Conservation (phyloP, 1,139 yeast genomes). For the Candida freyschussii region DNA sequence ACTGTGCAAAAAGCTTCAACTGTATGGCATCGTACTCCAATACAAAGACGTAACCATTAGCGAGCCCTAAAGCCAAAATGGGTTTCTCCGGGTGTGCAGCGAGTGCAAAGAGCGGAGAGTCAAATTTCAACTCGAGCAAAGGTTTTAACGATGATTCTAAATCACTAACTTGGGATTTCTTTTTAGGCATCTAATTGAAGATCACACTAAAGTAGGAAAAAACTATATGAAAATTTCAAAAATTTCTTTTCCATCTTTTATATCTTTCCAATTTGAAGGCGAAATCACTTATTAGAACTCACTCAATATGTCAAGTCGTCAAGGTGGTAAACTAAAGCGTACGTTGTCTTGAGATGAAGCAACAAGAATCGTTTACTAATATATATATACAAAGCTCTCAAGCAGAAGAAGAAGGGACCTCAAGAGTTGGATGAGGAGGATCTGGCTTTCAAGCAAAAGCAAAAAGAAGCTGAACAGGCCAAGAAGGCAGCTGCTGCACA, state of each 20-base stretch:
- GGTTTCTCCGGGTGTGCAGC: conserved; percentile 77
- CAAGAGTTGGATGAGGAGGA: conserved; percentile 84
- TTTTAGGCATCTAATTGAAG: conserved; percentile 10
- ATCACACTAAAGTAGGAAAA: too few species aligned
- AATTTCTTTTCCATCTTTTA: too few species aligned
- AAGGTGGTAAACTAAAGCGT: conserved; percentile 56
- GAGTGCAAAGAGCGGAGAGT: conserved; percentile 68
- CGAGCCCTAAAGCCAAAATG: conserved; percentile 64
- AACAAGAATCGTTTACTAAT: neutral
- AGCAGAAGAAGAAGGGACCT: conserved; percentile 63
- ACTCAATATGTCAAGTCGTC: conserved; percentile 58
- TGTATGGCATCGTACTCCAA: conserved; percentile 47
- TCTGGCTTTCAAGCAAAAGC: conserved; percentile 84
- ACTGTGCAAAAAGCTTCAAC: conserved; percentile 34
- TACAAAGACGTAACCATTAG: conserved; percentile 69
- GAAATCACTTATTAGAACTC: neutral
- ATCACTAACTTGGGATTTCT: conserved; percentile 12
- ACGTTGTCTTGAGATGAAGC: too few species aligned
- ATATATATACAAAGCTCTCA: conserved; percentile 26
- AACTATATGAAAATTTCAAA: too few species aligned
- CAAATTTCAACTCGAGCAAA: conserved; percentile 45
- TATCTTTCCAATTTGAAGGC: neutral
- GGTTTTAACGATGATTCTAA: conserved; percentile 31
- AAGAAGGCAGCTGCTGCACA: conserved; percentile 85
- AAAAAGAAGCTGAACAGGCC: conserved; percentile 91